Conservation (phyloP, 768 basidiomycete species). For the Fistulinella prunicolor region DNA sequence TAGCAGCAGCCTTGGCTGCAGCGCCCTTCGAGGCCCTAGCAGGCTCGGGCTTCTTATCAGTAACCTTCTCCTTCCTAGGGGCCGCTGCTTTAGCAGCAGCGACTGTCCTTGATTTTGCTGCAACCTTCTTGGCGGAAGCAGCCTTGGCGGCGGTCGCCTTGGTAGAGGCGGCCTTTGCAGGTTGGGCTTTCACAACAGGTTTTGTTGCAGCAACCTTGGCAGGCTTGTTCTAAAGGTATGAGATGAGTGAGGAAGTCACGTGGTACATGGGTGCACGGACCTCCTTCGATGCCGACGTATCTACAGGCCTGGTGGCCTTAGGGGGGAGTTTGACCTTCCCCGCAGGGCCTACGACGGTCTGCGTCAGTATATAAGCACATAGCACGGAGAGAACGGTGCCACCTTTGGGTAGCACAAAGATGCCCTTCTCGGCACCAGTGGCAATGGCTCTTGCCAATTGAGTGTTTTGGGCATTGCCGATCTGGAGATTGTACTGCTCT, state of each 20-base stretch:
- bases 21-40: conserved; percentile 33
- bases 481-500: conserved; percentile 75
- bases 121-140: conserved; percentile 23
- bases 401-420: conserved; percentile 91
- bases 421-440: conserved; percentile 76
- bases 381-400: conserved; percentile 10
- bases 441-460: conserved; percentile 81
- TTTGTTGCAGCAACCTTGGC: conserved; percentile 33
- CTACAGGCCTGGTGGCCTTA: conserved; percentile 49
- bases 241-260: conserved; percentile 18
- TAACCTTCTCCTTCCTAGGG: conserved; percentile 44
- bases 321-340: conserved; percentile 69
- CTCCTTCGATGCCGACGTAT: conserved; percentile 55
- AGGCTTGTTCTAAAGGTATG: conserved; percentile 25
- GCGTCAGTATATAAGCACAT: conserved; percentile 2
- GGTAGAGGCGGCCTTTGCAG: conserved; percentile 26
- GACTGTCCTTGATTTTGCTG: conserved; percentile 37
- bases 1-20: conserved; percentile 11
- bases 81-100: conserved; percentile 34
- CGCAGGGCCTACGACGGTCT: conserved; percentile 35
- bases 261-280: conserved; percentile 36
- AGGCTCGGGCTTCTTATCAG: conserved; percentile 32
- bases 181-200: conserved; percentile 19
- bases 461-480: conserved; percentile 72
- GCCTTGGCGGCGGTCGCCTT: conserved; percentile 26